A percentile compares a stretch with the other conserved stretches of the same genome.
Conservation (phyloP, 176 grass and related monocot species). For the Triticum aestivum region DNA sequence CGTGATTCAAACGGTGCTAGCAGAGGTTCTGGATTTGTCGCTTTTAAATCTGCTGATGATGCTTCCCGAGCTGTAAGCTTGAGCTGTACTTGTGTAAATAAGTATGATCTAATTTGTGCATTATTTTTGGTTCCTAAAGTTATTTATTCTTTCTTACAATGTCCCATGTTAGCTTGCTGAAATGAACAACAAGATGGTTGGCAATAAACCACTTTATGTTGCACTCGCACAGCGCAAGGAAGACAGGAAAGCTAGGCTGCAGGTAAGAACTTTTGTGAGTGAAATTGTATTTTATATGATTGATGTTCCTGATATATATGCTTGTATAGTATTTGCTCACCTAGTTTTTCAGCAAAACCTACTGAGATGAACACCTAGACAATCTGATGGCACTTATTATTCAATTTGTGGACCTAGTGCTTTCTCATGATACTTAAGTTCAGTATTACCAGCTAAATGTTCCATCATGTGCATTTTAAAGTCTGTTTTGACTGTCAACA, state of each 20-base stretch:
- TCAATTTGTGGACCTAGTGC: not conserved
- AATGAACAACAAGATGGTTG: conserved; percentile 90
- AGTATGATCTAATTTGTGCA: not conserved
- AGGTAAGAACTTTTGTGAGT: conserved; percentile 30
- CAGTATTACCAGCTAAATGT: not conserved
- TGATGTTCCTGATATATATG: not conserved
- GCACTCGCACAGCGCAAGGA: conserved; percentile 87
- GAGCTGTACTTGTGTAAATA: not conserved
- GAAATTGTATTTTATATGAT: not conserved
- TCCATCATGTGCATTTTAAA: not conserved
- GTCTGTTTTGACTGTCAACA: not conserved
- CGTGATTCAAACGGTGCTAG: conserved; percentile 74
- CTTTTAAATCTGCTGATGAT: conserved; percentile 78
- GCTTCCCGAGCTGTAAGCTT: conserved; percentile 75
- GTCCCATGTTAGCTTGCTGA: conserved; percentile 51
- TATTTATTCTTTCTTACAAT: conserved; percentile 11
- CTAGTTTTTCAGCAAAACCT: not conserved
- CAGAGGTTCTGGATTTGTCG: conserved; percentile 94
- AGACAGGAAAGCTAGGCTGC: conserved; percentile 82
- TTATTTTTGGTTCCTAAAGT: conserved; percentile 6
- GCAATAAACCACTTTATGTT: conserved; percentile 88
- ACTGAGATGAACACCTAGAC: not conserved
- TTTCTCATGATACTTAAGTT: not conserved
- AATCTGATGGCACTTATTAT: not conserved
- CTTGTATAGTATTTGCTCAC: not conserved